Evolutionary conservation across 2,329 filamentous ascomycete species (phyloP), one percentile per base, ranked within the genome.

Genomic region (Neonectria magnoliae): DNA sequence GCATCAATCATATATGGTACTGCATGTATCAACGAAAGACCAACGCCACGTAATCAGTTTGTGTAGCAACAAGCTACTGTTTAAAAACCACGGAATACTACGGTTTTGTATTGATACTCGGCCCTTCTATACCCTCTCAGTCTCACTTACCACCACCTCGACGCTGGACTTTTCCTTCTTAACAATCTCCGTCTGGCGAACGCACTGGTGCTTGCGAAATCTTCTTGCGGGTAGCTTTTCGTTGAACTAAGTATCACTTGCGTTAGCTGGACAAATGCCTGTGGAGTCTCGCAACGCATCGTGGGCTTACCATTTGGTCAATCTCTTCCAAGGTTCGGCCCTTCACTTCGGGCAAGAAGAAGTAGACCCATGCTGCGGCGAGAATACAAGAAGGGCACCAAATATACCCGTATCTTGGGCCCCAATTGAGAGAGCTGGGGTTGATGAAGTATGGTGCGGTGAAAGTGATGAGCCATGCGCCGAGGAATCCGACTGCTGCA

Each of bases 391-490:
- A 69, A 1, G 70, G 70, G 2, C 72, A 72, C 70, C 70, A 72
- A 4, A 72, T 72, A 1, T 66, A 72, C 3, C 70, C 70, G 3
- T 72, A 72, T 68, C 70, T 52, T 9, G 70, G 70, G 0, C 70
- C 70, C 70, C 70, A 72, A 11, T 72, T 71, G 9, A 72, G 27
- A 1, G 70, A 62, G 1, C 63, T 68, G 1, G 70, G 70, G 13
- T 72, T 72, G 2, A 72, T 72, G 8, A 72, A 72, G 22, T 72
- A 72, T 0, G 70, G 70, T 9, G 70, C 68, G 0, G 70, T 72
- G 10, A 72, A 72, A 0, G 70, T 72, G 3, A 72, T 71, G 2
- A 72, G 52, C 70, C 70, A 72, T 3, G 70, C 70, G 1, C 66
- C 70, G 0, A 72, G 54, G 8, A 72, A 72, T 0, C 70, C 70